Base-by-base conservation (phyloP, 2,329 filamentous ascomycete species). In the Arthrinium puccinioides region DNA sequence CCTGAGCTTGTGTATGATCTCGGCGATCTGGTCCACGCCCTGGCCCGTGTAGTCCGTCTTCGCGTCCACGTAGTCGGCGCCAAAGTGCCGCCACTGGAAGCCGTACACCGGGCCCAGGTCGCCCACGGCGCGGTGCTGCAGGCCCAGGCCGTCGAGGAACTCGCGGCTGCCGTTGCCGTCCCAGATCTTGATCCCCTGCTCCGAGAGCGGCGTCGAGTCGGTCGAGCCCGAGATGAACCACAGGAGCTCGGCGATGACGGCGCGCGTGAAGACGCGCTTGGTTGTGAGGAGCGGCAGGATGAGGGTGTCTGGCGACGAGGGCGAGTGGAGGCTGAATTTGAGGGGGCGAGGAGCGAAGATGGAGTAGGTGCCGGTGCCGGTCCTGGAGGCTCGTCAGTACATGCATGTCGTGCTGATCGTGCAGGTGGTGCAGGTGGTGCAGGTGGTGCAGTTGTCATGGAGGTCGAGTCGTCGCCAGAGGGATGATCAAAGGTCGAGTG, bases 51-150 rank as follows among this genome's bases (percentile, higher is more conserved):
- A 98, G 57, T 97, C 87, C 1, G 84, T 74, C 46, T 79, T 69
- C 11, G 82, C 74, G 54, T 90, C 84, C 14, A 81, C 68, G 59
- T 98, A 98, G 44, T 87, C 79, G 5, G 92, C 92, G 35, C 92
- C 92, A 54, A 98, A 98, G 63, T 97, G 90, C 4, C 92, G 84
- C 92, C 92, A 98, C 64, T 98, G 92, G 66, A 98, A 98, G 2
- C 92, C 92, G 58, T 98, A 98, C 0, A 97, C 89, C 21, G 92
- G 92, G 1, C 92, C 92, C 0, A 98, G 71, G 55, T 98, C 92
- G 46, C 92, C 92, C 15, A 82, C 84, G 36, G 79, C 86, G 42
- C 90, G 86, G 56, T 95, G 80, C 0, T 72, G 69, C 6, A 97
- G 74, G 1, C 90, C 90, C 1, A 30, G 19, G 44, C 71, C 81